phyloP scores from a whole-genome alignment of 106 monocot species.

The Triglochin maritima region DNA sequence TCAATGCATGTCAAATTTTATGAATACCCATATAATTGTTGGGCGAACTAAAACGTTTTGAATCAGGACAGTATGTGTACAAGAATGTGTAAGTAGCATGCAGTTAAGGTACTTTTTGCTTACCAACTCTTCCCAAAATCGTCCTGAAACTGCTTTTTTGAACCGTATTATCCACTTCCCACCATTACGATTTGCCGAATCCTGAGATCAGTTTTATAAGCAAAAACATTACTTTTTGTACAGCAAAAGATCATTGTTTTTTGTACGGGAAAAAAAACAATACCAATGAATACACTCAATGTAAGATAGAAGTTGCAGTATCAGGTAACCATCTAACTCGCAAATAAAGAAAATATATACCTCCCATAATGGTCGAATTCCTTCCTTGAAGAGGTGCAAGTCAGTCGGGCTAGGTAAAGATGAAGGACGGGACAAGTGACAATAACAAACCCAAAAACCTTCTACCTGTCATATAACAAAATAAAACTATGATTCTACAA shows the following conservation, averaged over 20 bases:
- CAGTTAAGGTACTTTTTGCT: slow-evolving; percentile 4
- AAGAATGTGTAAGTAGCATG: neutral
- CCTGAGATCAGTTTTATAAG: slow-evolving; percentile 15
- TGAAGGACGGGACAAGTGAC: slow-evolving; percentile 76
- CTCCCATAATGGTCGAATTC: slow-evolving; percentile 95
- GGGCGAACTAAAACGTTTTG: no score
- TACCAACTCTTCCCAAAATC: slow-evolving; percentile 98
- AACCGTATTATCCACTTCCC: slow-evolving; percentile 97
- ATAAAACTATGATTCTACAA: neutral
- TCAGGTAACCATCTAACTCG: no score
- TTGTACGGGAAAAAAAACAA: no score
- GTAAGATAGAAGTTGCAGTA: no score
- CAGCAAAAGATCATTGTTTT: no score
- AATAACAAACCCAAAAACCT: slow-evolving; percentile 95
- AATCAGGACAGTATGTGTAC: no score
- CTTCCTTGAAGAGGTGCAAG: slow-evolving; percentile 93
- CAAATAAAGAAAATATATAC: slow-evolving; percentile 18
- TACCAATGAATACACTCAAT: no score
- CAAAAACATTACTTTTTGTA: no score
- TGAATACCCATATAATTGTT: no score
- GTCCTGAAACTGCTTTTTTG: slow-evolving; percentile 83
- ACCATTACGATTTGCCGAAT: slow-evolving; percentile 59
- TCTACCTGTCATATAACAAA: slow-evolving; percentile 46
- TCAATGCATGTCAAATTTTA: no score
- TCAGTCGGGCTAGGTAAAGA: slow-evolving; percentile 77